phyloP scores from a whole-genome alignment of 176 grass and related monocot genomes.

The Panicum miliaceum region DNA sequence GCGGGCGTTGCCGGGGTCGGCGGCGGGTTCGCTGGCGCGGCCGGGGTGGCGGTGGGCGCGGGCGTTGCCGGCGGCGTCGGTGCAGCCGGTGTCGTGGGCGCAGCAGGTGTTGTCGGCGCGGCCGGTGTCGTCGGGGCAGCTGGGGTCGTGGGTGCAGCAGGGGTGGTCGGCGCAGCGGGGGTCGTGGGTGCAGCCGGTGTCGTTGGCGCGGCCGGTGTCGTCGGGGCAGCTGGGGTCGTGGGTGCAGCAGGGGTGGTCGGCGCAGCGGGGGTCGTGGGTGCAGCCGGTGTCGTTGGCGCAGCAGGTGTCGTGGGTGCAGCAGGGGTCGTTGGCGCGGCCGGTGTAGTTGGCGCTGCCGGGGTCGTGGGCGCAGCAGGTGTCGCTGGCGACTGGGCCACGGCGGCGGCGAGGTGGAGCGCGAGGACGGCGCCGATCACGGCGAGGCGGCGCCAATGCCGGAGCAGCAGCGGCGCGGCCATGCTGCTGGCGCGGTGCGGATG shows the following conservation, averaged over 20 bases:
- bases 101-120: background rate
- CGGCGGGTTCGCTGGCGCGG: background rate
- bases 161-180: background rate
- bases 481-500: background rate
- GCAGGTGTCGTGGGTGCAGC: background rate
- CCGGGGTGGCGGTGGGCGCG: background rate
- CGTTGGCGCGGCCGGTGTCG: background rate
- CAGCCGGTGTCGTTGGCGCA: background rate
- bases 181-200: background rate
- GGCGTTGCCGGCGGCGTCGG: background rate
- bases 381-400: background rate
- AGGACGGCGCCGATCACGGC: conserved; percentile 22
- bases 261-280: background rate
- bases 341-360: background rate
- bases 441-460: conserved; percentile 17
- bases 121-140: background rate
- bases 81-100: background rate
- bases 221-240: background rate
- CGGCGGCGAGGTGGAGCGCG: background rate
- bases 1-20: conserved; percentile 26
- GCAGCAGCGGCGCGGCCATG: conserved; percentile 35
- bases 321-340: background rate
- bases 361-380: background rate
- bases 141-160: background rate
- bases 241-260: background rate